Evolutionary conservation across 139 green algal genomes (phyloP).

Genomic region (Deuterostichococcus epilithicus): DNA sequence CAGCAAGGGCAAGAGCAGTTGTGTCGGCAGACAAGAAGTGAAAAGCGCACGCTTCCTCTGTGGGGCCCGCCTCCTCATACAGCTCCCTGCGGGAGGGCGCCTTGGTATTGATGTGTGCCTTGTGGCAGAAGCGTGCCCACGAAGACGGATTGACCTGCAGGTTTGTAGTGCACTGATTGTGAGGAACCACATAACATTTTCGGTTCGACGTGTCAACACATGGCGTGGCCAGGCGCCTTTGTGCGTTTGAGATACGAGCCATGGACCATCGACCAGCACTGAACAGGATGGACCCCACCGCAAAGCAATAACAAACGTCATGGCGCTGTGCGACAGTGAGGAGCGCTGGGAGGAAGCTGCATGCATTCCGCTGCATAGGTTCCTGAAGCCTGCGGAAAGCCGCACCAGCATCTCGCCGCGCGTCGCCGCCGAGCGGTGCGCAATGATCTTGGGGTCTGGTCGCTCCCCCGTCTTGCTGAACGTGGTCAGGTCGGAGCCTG

Average conservation of each 20-base stretch:
- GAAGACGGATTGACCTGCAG: constrained; percentile 21
- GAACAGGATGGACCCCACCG: too few species aligned
- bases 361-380: too few species aligned
- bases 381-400: not conserved
- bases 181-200: too few species aligned
- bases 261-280: too few species aligned
- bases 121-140: constrained; percentile 26
- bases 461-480: constrained; percentile 27
- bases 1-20: not conserved
- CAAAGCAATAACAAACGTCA: too few species aligned
- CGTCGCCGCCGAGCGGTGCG: constrained; percentile 25
- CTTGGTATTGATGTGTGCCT: constrained; percentile 29
- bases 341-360: too few species aligned
- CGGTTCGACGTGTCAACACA: too few species aligned
- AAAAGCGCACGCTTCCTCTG: not conserved
- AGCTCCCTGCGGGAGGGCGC: not conserved
- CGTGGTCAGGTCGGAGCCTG: constrained; percentile 37
- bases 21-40: not conserved
- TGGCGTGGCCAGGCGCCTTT: too few species aligned
- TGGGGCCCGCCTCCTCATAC: not conserved
- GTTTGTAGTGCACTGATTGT: too few species aligned
- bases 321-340: too few species aligned
- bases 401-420: constrained; percentile 41
- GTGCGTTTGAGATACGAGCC: too few species aligned
- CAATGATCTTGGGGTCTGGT: constrained; percentile 34